Percentiles rank a stretch among this genome's conserved stretches.
Conservation (phyloP, 2,329 filamentous ascomycete genomes). For the Mycosphaerelloides madeirae region DNA sequence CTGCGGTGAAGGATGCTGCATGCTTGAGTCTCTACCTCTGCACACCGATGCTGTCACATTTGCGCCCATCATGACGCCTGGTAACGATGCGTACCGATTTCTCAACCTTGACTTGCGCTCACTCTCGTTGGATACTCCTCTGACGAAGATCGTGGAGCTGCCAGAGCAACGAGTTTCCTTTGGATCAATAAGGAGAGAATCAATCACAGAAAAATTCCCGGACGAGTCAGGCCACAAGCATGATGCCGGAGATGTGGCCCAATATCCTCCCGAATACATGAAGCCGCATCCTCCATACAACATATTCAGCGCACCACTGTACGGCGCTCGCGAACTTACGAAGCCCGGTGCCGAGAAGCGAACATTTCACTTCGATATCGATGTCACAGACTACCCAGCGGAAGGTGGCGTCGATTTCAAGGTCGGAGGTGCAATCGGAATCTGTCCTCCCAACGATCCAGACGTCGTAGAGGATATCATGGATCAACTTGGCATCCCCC, state of each 20-base stretch:
- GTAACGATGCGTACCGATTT: conserved; percentile 79
- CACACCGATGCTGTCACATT: conserved; percentile 42
- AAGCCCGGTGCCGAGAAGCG: conserved; percentile 87
- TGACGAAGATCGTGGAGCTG: conserved; percentile 67
- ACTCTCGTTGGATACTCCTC: conserved; percentile 63
- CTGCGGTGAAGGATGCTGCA: conserved; percentile 61
- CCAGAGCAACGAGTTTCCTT: conserved; percentile 68
- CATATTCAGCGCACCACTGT: conserved; percentile 84
- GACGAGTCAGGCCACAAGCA: conserved; percentile 41
- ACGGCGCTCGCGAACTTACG: conserved; percentile 80
- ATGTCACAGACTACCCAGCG: conserved; percentile 88
- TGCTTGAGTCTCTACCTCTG: conserved; percentile 51
- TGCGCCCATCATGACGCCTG: conserved; percentile 55
- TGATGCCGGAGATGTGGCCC: conserved; percentile 39
- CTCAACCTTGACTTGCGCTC: conserved; percentile 71
- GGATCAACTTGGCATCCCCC: conserved; percentile 74
- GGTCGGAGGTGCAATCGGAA: conserved; percentile 90
- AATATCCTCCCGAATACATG: conserved; percentile 79
- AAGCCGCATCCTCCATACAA: conserved; percentile 92
- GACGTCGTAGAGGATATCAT: conserved; percentile 77
- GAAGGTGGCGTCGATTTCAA: conserved; percentile 87
- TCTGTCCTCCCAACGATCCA: conserved; percentile 81
- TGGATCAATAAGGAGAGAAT: conserved; percentile 24
- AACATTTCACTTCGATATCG: conserved; percentile 95
- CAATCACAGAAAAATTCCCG: conserved; percentile 54